Evolutionary conservation across 768 basidiomycete species (phyloP), one percentile per base, ranked within the genome.

Genomic region (Lentinula edodes): DNA sequence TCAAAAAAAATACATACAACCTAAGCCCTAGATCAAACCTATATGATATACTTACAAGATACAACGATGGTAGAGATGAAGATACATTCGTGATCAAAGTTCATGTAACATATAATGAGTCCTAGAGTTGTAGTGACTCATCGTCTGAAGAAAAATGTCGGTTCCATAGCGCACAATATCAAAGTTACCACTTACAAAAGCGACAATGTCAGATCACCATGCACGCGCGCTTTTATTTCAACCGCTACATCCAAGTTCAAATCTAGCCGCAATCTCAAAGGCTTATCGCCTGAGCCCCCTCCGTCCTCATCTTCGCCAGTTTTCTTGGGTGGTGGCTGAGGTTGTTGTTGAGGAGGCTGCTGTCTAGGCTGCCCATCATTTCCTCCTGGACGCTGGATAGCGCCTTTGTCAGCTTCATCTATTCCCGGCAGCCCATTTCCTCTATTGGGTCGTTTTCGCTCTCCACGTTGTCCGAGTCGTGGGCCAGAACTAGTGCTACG

Each of bases 151-250:
- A n/a, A 9, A 16, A 5, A 0, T 60, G 5, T 18, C 10, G 9
- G n/a, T 6, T 13, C 9, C 13, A 45, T 43, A 35, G 9, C 9
- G 15, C 32, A 36, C 32, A 36, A 36, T 16, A 1, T 16, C 38
- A 6, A 23, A 28, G 7, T 6, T 16, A 32, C 1, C 38, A 56
- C 64, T 63, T 13, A 65, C 64, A 65, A 46, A 28, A 65, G 52
- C 18, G 64, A 63, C 16, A 65, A 43, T 18, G 64, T 65, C 8
- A 65, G 39, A 61, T 65, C 64, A 34, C 64, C 64, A 48, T 63
- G 64, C 2, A 65, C 64, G 28, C 62, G 18, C 35, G 64, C 64
- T 35, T 57, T 56, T 28, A 63, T 12, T 52, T 63, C 64, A 35
- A 65, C 58, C 6, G 63, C 64, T 3, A 63, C 62, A 23, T 65